Evolutionary conservation across 2,329 filamentous ascomycete species (phyloP), one percentile per base, ranked within the genome.

Genomic region (Endoconidiophora polonica): DNA sequence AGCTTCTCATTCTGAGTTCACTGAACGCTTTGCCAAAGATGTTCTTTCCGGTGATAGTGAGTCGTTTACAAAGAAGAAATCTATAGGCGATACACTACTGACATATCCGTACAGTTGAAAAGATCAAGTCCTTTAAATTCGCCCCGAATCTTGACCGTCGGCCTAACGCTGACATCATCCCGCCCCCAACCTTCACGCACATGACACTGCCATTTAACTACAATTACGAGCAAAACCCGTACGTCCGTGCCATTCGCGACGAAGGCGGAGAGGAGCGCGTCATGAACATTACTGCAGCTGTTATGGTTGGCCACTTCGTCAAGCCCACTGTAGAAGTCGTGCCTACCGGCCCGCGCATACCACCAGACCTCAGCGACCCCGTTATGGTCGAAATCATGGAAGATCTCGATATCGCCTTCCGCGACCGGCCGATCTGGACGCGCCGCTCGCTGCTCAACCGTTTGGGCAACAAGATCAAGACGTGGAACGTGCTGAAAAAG

Each of bases 181-280:
- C 86, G 10, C 85, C 86, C 0, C 84, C 86, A 0, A 73, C 78
- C n/a, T 85, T 87, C 62, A 81, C 83, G 2, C 78, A 82, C 50
- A 78, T 81, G 61, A 74, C 76, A 12, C 67, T 90, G 33, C 84
- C 84, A 2, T 88, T 87, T 65, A 80, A 76, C 58, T 84, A 81
- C 63, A 79, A 79, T 55, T 95, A 93, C 65, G 81, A 83, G 37
- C 90, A 95, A 64, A 94, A 94, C 54, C 77, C 83, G 0, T 81
- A 81, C 49, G 81, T 88, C 23, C 79, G 73, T 46, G 67, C 78
- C 49, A 78, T 77, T 3, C 62, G 72, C 42, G 73, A 78, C 49
- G 72, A 69, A 39, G 66, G 70, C 45, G 75, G 74, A 10, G 68
- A 68, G 22, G 69, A 57, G 55, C 65, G 58, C 55, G 72, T 68